These are phyloP conservation scores for Komagataella populi DNA, from an alignment of 805 yeast species.

Conservation along the genomic window DNA sequence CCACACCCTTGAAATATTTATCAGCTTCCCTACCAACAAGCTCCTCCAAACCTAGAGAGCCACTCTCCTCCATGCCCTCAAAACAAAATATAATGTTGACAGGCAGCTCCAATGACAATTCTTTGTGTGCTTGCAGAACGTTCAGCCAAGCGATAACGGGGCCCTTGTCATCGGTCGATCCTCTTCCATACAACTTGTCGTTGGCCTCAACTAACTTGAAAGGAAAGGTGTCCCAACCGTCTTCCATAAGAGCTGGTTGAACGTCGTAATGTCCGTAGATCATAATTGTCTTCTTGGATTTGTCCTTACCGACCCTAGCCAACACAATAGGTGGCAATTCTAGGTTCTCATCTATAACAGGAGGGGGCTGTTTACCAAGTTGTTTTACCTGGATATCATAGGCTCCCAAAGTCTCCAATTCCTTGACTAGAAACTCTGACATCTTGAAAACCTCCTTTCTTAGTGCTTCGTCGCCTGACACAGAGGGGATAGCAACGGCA, in stretches of 20 bases:
- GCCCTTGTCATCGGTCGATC: constrained; percentile 96
- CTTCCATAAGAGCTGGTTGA: constrained; percentile 86
- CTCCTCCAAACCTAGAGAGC: constrained; percentile 82
- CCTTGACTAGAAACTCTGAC: constrained; percentile 67
- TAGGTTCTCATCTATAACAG: constrained; percentile 51
- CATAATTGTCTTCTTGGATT: constrained; percentile 74
- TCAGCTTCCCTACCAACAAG: constrained; percentile 71
- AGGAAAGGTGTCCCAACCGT: constrained; percentile 95
- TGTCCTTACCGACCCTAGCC: constrained; percentile 74
- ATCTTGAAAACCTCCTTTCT: constrained; percentile 85
- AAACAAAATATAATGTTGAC: constrained; percentile 87
- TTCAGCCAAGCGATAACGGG: constrained; percentile 97
- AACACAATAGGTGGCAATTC: constrained; percentile 91
- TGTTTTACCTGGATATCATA: constrained; percentile 70
- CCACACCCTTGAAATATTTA: constrained; percentile 73
- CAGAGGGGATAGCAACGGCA: constrained; percentile 94
- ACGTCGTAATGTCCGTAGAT: constrained; percentile 97
- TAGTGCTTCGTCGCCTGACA: constrained; percentile 77
- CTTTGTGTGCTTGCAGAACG: constrained; percentile 79
- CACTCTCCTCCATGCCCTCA: constrained; percentile 99
- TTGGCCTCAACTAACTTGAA: constrained; percentile 61
- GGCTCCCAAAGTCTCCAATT: constrained; percentile 65
- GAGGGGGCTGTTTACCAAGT: constrained; percentile 87
- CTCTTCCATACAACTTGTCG: constrained; percentile 76
- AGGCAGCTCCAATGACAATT: constrained; percentile 77